Evolutionary conservation across 2,329 filamentous ascomycete species (phyloP).

Genomic region (Tolypocladium inflatum): DNA sequence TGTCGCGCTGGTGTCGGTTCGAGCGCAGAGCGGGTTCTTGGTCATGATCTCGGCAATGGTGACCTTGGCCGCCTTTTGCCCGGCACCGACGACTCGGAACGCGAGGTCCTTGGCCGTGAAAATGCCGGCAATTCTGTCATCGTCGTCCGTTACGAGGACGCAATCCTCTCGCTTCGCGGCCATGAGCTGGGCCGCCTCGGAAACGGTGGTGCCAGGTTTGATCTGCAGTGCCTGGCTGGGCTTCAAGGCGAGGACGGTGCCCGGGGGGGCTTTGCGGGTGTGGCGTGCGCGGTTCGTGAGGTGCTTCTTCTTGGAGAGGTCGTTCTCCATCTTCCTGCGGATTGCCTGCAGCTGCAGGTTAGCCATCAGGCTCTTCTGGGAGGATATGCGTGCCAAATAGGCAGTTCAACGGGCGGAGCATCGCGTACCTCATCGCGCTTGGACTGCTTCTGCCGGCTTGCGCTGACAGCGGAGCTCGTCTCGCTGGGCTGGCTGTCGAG

Average conservation of each 20-base stretch:
- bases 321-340: conserved; percentile 90
- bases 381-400: too few relatives aligned
- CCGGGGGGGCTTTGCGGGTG: conserved; percentile 87
- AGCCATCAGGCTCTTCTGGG: neutral
- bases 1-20: conserved; percentile 95
- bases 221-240: conserved; percentile 95
- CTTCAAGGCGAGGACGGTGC: conserved; percentile 90
- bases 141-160: conserved; percentile 93
- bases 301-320: conserved; percentile 96
- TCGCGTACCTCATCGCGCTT: conserved; percentile 94
- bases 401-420: neutral
- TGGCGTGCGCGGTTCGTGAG: conserved; percentile 68
- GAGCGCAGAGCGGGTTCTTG: conserved; percentile 94
- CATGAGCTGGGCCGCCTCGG: conserved; percentile 97
- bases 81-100: conserved; percentile 88
- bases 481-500: conserved; percentile 54
- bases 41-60: conserved; percentile 99
- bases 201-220: conserved; percentile 86
- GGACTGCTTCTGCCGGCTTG: conserved; percentile 89
- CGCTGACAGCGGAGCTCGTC: conserved; percentile 64
- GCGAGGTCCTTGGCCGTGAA: conserved; percentile 98
- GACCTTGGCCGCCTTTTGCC: conserved; percentile 78
- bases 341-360: conserved; percentile 59
- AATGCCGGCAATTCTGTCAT: conserved; percentile 95
- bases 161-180: conserved; percentile 97